Evolutionary conservation across 768 basidiomycete genomes (phyloP).

Genomic region (Mycena sanguinolenta): DNA sequence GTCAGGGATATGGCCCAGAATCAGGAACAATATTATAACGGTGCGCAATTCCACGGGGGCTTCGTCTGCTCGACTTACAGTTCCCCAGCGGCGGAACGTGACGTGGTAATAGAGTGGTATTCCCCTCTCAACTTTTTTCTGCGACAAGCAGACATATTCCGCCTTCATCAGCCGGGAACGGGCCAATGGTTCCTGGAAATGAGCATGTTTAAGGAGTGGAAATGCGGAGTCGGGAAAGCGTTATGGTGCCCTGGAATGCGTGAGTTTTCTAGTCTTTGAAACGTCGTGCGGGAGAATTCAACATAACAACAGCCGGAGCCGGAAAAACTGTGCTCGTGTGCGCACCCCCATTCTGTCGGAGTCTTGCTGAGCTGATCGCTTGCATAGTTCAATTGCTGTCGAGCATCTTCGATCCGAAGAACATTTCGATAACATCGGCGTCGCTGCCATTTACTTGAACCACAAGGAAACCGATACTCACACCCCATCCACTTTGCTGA

Average conservation of each 20-base stretch:
- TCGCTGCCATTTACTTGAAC: conserved; percentile 7
- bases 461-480: conserved; percentile 5
- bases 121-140: conserved; percentile 19
- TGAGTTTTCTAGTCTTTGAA: neutral
- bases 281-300: no score
- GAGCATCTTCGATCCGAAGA: conserved; percentile 1
- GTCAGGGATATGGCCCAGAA: neutral
- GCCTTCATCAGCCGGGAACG: conserved; percentile 6
- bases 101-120: conserved; percentile 9
- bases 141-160: conserved; percentile 10
- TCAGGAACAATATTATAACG: neutral
- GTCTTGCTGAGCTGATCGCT: no score
- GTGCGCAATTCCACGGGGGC: neutral
- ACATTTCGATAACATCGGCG: neutral
- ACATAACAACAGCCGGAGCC: conserved; percentile 9
- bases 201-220: neutral
- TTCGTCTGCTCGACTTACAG: neutral
- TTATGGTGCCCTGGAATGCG: conserved; percentile 19
- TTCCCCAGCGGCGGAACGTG: neutral
- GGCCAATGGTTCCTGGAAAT: conserved; percentile 11
- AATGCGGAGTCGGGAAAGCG: neutral
- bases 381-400: conserved; percentile 1
- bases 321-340: conserved; percentile 21
- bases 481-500: neutral
- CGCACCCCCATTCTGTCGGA: neutral